Conservation (phyloP, 495 filamentous ascomycete species). For the Tuber indicum region DNA sequence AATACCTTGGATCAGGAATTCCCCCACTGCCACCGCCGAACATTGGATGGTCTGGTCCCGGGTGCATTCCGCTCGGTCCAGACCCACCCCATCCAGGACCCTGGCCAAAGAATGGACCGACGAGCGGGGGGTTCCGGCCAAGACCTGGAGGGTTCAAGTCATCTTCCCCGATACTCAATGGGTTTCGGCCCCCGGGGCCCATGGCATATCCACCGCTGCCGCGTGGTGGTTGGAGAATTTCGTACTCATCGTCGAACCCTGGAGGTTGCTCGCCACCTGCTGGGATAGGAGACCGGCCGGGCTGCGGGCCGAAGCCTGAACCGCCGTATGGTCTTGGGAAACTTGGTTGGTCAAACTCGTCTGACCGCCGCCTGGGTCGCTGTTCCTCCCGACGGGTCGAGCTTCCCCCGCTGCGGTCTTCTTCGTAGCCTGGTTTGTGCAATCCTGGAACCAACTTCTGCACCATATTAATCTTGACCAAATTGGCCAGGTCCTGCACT, state of each 20-base stretch:
- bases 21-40: conserved; percentile 60
- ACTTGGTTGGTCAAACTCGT: conserved; percentile 49
- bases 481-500: conserved; percentile 58
- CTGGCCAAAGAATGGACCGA: conserved; percentile 54
- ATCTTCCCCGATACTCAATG: conserved; percentile 65
- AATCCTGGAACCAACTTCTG: conserved; percentile 70
- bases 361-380: conserved; percentile 36
- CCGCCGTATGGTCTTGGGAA: conserved; percentile 43
- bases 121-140: conserved; percentile 74
- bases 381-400: conserved; percentile 28
- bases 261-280: conserved; percentile 76
- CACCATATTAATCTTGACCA: conserved; percentile 70
- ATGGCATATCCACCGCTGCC: conserved; percentile 48
- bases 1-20: conserved; percentile 54
- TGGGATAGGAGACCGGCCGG: conserved; percentile 54
- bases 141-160: conserved; percentile 85
- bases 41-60: conserved; percentile 86
- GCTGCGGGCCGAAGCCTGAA: conserved; percentile 42
- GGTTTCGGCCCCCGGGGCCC: conserved; percentile 50
- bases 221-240: conserved; percentile 64
- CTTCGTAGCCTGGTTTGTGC: conserved; percentile 70
- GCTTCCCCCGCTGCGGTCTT: conserved; percentile 38
- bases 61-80: conserved; percentile 74
- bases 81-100: conserved; percentile 47
- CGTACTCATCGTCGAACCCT: conserved; percentile 89